Percentiles rank a stretch among this genome's conserved stretches.
Conservation (phyloP, 768 basidiomycete genomes). For the Roridomyces roridus region DNA sequence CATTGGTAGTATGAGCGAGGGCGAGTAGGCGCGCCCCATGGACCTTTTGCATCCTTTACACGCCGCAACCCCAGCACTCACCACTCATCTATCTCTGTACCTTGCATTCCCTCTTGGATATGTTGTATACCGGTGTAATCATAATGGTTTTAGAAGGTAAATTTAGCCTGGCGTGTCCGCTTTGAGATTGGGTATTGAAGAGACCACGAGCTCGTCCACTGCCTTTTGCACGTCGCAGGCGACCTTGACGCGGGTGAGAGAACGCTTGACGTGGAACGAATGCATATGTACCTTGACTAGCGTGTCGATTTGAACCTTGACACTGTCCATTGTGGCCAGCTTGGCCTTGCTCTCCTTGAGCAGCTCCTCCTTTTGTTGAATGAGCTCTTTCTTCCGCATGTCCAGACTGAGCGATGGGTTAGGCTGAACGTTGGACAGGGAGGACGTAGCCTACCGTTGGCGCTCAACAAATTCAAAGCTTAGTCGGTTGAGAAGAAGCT, state of each 20-base stretch:
- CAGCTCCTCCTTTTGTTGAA: constrained; percentile 76
- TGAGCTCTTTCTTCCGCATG: constrained; percentile 69
- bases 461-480: constrained; percentile 89
- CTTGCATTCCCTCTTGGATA: constrained; percentile 23
- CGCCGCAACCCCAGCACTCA: constrained; percentile 3
- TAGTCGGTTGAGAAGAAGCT: constrained; percentile 86
- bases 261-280: constrained; percentile 6
- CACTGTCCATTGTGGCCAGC: constrained; percentile 71
- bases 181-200: constrained; percentile 35
- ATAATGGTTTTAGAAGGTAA: constrained; percentile 25
- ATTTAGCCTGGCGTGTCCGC: constrained; percentile 14
- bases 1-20: constrained; percentile 81
- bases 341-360: constrained; percentile 83
- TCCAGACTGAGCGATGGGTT: constrained; percentile 61
- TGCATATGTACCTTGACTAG: constrained; percentile 66
- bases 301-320: constrained; percentile 79
- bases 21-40: constrained; percentile 45
- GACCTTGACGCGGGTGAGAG: constrained; percentile 47
- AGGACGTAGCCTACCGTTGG: constrained; percentile 63
- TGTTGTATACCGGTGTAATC: constrained; percentile 25
- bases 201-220: constrained; percentile 68
- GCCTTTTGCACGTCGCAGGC: constrained; percentile 79
- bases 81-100: constrained; percentile 20
- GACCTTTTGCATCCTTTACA: constrained; percentile 16
- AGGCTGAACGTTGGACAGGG: constrained; percentile 16